Evolutionary conservation across 2,329 filamentous ascomycete genomes (phyloP).

Genomic region (Alternaria conjuncta): DNA sequence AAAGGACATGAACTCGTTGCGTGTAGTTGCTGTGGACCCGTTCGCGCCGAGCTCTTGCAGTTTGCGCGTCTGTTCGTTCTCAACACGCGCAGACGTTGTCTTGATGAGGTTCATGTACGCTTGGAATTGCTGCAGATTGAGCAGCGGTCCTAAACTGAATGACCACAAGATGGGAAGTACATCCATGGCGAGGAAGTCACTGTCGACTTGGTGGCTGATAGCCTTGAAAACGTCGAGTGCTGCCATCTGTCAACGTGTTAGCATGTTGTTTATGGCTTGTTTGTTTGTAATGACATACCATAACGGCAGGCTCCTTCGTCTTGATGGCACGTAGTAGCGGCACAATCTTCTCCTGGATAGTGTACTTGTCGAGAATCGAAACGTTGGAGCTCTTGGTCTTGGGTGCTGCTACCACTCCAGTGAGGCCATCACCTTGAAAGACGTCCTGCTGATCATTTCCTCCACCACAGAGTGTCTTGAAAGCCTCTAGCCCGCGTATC

Average conservation of each 20-base stretch:
- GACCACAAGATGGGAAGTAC: conserved; percentile 88
- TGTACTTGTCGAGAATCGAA: conserved; percentile 93
- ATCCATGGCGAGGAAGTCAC: conserved; percentile 91
- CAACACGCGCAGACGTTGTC: conserved; percentile 76
- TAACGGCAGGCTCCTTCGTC: conserved; percentile 96
- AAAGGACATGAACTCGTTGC: conserved; percentile 74
- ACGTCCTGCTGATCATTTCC: conserved; percentile 48
- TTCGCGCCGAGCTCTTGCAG: conserved; percentile 79
- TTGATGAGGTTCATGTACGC: conserved; percentile 90
- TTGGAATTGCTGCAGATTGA: conserved; percentile 85
- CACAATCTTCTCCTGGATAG: conserved; percentile 96
- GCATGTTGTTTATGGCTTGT: background rate
- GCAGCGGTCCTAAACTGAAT: conserved; percentile 87
- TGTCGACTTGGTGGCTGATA: conserved; percentile 80
- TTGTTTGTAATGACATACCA: conserved; percentile 57
- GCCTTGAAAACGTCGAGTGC: conserved; percentile 83
- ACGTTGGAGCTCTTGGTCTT: conserved; percentile 69
- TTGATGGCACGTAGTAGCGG: conserved; percentile 92
- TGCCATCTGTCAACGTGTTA: conserved; percentile 65
- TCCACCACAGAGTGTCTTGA: conserved; percentile 87
- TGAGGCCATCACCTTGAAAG: conserved; percentile 70
- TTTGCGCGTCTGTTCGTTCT: conserved; percentile 87
- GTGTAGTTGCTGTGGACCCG: conserved; percentile 60
- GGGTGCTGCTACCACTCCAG: conserved; percentile 67
- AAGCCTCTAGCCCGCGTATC: conserved; percentile 86